These are phyloP conservation scores for Oxytropis ochrocephala DNA, from an alignment of 306 rosid species.

Conservation along the genomic window DNA sequence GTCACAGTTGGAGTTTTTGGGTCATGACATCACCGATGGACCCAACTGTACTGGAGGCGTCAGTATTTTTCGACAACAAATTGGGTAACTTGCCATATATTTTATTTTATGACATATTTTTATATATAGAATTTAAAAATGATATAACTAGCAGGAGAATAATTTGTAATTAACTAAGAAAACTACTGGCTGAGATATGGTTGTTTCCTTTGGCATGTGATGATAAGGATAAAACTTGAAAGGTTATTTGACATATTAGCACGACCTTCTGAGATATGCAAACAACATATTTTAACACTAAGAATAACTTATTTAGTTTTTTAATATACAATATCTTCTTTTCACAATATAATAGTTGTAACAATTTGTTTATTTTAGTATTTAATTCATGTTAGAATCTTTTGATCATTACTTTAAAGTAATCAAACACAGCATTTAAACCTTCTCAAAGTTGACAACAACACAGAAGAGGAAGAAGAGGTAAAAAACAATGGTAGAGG, in stretches of 20 bases:
- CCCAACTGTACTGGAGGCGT: no score
- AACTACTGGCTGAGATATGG: no score
- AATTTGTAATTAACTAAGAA: no score
- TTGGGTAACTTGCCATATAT: no score
- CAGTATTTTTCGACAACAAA: no score
- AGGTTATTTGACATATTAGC: neutral
- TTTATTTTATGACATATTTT: no score
- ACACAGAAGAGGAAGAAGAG: neutral
- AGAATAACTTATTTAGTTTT: neutral
- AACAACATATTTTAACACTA: neutral
- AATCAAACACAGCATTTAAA: neutral
- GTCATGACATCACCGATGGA: no score
- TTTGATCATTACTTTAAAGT: neutral
- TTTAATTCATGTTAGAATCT: neutral
- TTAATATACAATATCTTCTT: neutral
- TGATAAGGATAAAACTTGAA: neutral
- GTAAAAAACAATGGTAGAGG: constrained; percentile 53
- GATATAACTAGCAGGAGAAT: no score
- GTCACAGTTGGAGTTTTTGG: no score
- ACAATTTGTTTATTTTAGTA: neutral
- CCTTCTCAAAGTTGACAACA: neutral
- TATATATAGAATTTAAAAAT: no score
- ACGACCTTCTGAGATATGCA: neutral
- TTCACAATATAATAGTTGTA: no score
- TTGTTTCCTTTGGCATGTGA: neutral